These are phyloP conservation scores for Craterostigma plantagineum DNA, from an alignment of 257 asterid species.

Conservation along the genomic window DNA sequence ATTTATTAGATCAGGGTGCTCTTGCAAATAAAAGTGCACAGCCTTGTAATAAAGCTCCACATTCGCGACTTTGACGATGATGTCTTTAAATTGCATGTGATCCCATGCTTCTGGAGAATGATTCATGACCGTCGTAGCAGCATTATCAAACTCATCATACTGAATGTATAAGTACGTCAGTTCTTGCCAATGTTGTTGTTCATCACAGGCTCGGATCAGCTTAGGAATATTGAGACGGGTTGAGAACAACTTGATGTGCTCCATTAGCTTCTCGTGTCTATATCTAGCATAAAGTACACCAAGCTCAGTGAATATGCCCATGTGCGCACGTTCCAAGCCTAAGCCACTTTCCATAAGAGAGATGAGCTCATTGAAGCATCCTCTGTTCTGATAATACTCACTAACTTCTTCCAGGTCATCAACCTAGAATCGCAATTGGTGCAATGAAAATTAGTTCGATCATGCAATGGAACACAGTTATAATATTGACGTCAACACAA, in stretches of 20 bases:
- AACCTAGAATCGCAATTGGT: conserved; percentile 29
- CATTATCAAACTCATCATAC: conserved; percentile 96
- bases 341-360: conserved; percentile 99
- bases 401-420: conserved; percentile 99
- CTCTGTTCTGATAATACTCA: conserved; percentile 90
- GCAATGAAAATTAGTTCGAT: no score
- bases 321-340: conserved; percentile 98
- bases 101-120: conserved; percentile 99
- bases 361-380: conserved; percentile 93
- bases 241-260: conserved; percentile 85
- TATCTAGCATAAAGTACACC: conserved; percentile 98
- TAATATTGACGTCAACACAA: no score
- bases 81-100: conserved; percentile 97
- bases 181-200: conserved; percentile 98
- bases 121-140: conserved; percentile 99
- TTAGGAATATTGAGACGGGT: conserved; percentile 95
- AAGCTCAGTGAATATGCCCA: conserved; percentile 97
- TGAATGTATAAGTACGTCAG: conserved; percentile 81
- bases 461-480: conserved; percentile 9
- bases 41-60: conserved; percentile 98
- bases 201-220: conserved; percentile 96
- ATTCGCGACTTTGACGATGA: conserved; percentile 88
- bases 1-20: conserved; percentile 93
- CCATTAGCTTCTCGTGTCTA: conserved; percentile 98
- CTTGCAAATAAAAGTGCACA: conserved; percentile 98